Evolutionary conservation across 768 basidiomycete species (phyloP).

Genomic region (Suillus discolor): DNA sequence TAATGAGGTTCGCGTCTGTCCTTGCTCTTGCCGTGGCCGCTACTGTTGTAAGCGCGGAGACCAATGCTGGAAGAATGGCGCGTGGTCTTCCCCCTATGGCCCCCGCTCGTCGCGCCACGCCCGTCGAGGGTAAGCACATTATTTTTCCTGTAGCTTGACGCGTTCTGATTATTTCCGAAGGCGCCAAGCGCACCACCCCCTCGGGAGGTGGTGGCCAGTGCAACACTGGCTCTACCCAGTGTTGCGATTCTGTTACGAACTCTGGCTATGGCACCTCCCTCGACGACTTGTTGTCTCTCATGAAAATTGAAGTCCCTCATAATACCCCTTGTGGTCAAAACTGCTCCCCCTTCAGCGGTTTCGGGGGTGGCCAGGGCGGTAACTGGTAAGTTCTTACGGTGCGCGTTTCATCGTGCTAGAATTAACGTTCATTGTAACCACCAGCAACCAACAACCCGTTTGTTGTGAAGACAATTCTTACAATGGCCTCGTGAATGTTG

Average conservation of each 20-base stretch:
- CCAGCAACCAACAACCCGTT: conserved; percentile 37
- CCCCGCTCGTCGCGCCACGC: conserved; percentile 40
- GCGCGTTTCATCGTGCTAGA: no score
- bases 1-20: conserved; percentile 32
- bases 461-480: conserved; percentile 42
- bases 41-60: conserved; percentile 43
- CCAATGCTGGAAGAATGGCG: conserved; percentile 56
- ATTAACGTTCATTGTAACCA: conserved; percentile 9
- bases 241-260: conserved; percentile 16
- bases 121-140: conserved; percentile 32
- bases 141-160: neutral
- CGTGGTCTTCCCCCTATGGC: conserved; percentile 53
- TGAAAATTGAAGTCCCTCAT: neutral
- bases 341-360: conserved; percentile 36
- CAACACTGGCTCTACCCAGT: conserved; percentile 18
- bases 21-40: conserved; percentile 42
- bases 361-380: conserved; percentile 20
- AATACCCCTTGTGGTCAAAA: conserved; percentile 24
- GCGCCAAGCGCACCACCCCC: conserved; percentile 37
- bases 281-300: neutral
- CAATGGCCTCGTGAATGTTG: conserved; percentile 40
- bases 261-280: neutral
- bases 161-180: conserved; percentile 25
- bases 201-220: conserved; percentile 32
- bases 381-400: conserved; percentile 20